Base-by-base conservation (phyloP, 2,329 filamentous ascomycete genomes). In the Aspergillus udagawae region DNA sequence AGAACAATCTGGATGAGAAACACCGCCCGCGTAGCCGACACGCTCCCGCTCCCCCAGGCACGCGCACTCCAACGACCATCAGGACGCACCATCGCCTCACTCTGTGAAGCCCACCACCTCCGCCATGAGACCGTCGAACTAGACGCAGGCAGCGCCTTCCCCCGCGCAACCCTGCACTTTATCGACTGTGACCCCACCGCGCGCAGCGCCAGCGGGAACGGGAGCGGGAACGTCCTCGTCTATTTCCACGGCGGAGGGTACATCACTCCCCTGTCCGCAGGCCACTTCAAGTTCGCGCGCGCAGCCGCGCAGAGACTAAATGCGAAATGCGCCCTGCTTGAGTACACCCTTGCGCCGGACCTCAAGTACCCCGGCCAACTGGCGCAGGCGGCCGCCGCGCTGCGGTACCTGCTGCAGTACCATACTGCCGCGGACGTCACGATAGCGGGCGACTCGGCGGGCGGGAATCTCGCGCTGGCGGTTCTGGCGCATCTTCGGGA, bases 381-480 rank as follows among this genome's bases (percentile, higher is more conserved):
- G 9, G 55, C 44, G 21, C 55, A 57, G 52, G 55, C 55, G 23
- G 52, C 38, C 4, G 38, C 28, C 12, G 55, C 50, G 8, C 23
- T 57, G 32, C 51, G 51, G 23, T 49, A 25, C 17, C 44, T 57
- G n/a, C 7, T 57, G 42, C 4, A n/a, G 10, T 0, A 25, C 7
- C 35, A 59, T 35, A 21, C 51, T 20, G n/a, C 23, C 10, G 21
- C 51, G 20, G 23, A 62, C 52, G 47, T 63, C 17, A 35, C 60
- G 20, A 32, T 63, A 42, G 59, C 53, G 3, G 61, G 61, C 14
- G 61, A 63, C 49, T 58, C 53, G 4, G 52, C 52, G 7, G 61
- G 61, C 6, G 61, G 45, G 44, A 47, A 47, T 27, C 44, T 47
- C 0, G 23, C 23, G 21, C 23, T 47, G n/a, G 44, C 4, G 23